These are phyloP conservation scores for Hericium alpestre DNA, from an alignment of 768 basidiomycete species.

Conservation along the genomic window DNA sequence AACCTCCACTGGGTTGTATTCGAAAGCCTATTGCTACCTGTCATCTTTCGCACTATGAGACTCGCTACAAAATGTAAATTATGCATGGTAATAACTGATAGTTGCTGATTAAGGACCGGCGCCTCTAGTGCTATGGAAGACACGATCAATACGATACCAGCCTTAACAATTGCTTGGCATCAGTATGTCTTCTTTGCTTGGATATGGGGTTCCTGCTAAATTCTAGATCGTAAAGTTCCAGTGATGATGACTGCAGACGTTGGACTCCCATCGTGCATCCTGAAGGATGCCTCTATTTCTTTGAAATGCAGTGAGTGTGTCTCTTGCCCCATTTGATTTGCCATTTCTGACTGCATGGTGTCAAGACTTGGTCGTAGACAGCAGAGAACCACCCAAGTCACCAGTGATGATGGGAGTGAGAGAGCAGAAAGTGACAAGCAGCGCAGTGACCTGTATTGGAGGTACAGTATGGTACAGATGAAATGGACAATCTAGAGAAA, in stretches of 20 bases:
- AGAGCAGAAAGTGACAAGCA: too few species aligned
- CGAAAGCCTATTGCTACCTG: not conserved
- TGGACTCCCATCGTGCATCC: constrained; percentile 46
- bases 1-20: not conserved
- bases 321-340: not conserved
- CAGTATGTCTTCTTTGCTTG: not conserved
- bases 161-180: not conserved
- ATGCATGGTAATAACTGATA: not conserved
- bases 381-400: too few species aligned
- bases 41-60: not conserved
- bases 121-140: not conserved
- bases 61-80: not conserved
- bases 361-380: too few species aligned
- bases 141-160: not conserved
- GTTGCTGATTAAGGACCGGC: not conserved
- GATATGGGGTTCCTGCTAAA: too few species aligned
- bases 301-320: constrained; percentile 33
- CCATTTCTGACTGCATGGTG: not conserved
- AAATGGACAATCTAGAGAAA: too few species aligned
- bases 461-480: too few species aligned
- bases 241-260: not conserved
- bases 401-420: too few species aligned
- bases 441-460: too few species aligned
- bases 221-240: not conserved
- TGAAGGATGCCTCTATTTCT: constrained; percentile 53